A percentile compares a stretch with the other conserved stretches of the same genome.
Evolutionary conservation across 163 green algal genomes (phyloP).

Genomic region (Trebouxia gelatinosa): DNA sequence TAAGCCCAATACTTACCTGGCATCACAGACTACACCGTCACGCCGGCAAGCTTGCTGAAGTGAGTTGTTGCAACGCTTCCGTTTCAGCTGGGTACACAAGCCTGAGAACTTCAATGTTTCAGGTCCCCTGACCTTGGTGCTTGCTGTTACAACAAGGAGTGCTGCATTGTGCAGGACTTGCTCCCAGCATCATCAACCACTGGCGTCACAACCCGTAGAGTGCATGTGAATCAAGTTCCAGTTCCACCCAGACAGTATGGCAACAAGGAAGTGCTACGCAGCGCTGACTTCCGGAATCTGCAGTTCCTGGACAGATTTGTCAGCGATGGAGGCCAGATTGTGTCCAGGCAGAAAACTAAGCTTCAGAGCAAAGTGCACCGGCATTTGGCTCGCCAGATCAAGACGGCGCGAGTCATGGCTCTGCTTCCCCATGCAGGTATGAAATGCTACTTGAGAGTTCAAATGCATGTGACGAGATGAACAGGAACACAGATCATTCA

Average conservation of each 20-base stretch:
- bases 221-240: no score
- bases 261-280: not conserved
- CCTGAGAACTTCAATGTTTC: constrained; percentile 4
- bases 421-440: constrained; percentile 16
- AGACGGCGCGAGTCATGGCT: constrained; percentile 18
- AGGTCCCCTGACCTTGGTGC: not conserved
- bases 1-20: constrained; percentile 4
- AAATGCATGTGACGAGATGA: no score
- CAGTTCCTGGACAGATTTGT: constrained; percentile 23
- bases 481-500: no score
- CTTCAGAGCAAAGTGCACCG: constrained; percentile 20
- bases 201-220: no score
- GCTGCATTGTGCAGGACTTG: no score
- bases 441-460: no score
- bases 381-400: constrained; percentile 25
- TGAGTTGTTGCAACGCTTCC: not conserved
- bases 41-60: not conserved
- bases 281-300: constrained; percentile 24
- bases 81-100: constrained; percentile 1
- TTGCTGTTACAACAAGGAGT: not conserved
- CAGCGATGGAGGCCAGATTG: not conserved
- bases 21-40: not conserved
- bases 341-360: not conserved
- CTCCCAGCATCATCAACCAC: no score
- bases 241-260: no score